Conservation (phyloP, 1,284 basidiomycete species). For the Rhodotorula mucilaginosa region DNA sequence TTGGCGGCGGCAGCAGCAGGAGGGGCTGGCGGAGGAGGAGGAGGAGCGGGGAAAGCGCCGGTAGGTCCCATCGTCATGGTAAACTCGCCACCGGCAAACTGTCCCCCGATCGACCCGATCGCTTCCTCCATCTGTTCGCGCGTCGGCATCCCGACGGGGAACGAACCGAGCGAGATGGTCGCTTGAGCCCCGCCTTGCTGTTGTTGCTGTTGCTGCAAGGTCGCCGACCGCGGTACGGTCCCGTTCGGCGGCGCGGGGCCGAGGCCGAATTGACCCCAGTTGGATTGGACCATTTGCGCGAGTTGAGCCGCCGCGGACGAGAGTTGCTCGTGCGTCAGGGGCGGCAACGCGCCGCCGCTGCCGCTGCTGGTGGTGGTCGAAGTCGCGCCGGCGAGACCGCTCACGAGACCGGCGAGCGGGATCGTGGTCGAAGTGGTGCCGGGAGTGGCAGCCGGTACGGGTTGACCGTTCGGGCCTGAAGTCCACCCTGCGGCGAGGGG, state of each 20-base stretch:
- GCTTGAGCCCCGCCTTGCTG: slow-evolving; percentile 25
- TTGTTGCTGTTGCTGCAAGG: slow-evolving; percentile 15
- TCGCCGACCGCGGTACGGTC: not conserved
- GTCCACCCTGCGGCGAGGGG: slow-evolving; percentile 50
- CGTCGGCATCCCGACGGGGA: slow-evolving; percentile 43
- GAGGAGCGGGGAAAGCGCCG: slow-evolving; percentile 19
- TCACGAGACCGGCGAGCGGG: slow-evolving; percentile 12
- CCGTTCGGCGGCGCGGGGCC: slow-evolving; percentile 22
- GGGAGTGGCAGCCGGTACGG: slow-evolving; percentile 13
- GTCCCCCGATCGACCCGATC: slow-evolving; percentile 32
- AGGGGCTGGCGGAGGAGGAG: slow-evolving; percentile 5
- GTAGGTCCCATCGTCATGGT: slow-evolving; percentile 14
- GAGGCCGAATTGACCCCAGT: slow-evolving; percentile 44
- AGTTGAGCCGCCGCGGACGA: slow-evolving; percentile 46
- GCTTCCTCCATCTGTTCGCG: slow-evolving; percentile 41
- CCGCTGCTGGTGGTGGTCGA: not conserved
- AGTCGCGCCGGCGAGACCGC: not conserved
- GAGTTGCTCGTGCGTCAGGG: slow-evolving; percentile 46
- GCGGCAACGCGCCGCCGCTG: slow-evolving; percentile 36
- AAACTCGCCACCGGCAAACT: slow-evolving; percentile 34
- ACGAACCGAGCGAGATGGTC: slow-evolving; percentile 44
- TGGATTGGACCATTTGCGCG: slow-evolving; percentile 46
- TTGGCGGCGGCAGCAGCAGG: not conserved
- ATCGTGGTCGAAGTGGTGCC: not conserved
- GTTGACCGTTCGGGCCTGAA: slow-evolving; percentile 31